Percentiles rank a stretch among this genome's conserved stretches.
Conservation (phyloP, 495 filamentous ascomycete genomes). For the Annulohypoxylon bovei region DNA sequence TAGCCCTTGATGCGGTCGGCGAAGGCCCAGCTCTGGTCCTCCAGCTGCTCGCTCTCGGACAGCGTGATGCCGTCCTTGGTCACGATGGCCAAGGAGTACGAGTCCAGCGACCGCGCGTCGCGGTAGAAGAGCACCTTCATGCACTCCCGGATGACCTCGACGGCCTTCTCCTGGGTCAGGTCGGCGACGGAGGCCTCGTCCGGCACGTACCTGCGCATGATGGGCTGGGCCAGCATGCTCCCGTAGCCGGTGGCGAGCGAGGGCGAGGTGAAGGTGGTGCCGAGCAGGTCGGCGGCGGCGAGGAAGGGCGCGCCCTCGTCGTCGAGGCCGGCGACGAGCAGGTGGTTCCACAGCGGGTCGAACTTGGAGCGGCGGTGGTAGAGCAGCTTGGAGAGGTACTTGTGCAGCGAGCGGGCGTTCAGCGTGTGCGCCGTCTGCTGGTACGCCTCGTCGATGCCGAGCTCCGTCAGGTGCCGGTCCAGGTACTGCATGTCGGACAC, state of each 20-base stretch:
- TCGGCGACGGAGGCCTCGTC: constrained; percentile 78
- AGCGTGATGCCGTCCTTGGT: constrained; percentile 86
- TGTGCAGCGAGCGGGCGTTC: constrained; percentile 93
- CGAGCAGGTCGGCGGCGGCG: constrained; percentile 87
- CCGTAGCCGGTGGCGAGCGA: constrained; percentile 94
- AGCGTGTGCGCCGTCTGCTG: constrained; percentile 64
- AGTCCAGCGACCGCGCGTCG: constrained; percentile 90
- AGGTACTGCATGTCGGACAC: constrained; percentile 99
- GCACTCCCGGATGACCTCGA: constrained; percentile 83
- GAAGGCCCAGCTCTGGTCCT: constrained; percentile 96
- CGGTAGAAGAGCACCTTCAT: constrained; percentile 99
- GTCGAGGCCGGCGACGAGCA: constrained; percentile 91
- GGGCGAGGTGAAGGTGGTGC: constrained; percentile 87
- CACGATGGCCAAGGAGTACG: constrained; percentile 89
- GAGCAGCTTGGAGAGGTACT: constrained; percentile 91
- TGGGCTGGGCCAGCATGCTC: constrained; percentile 89
- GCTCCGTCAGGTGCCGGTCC: constrained; percentile 84
- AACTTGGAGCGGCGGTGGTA: constrained; percentile 94
- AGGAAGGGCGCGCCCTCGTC: constrained; percentile 83
- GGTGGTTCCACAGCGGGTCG: constrained; percentile 96
- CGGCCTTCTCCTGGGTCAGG: constrained; percentile 80
- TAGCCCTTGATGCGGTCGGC: constrained; percentile 78
- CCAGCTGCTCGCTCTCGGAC: constrained; percentile 76
- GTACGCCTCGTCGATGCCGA: constrained; percentile 91
- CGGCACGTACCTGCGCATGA: constrained; percentile 81